Evolutionary conservation across 768 basidiomycete species (phyloP).

Genomic region (Mycena sanguinolenta): DNA sequence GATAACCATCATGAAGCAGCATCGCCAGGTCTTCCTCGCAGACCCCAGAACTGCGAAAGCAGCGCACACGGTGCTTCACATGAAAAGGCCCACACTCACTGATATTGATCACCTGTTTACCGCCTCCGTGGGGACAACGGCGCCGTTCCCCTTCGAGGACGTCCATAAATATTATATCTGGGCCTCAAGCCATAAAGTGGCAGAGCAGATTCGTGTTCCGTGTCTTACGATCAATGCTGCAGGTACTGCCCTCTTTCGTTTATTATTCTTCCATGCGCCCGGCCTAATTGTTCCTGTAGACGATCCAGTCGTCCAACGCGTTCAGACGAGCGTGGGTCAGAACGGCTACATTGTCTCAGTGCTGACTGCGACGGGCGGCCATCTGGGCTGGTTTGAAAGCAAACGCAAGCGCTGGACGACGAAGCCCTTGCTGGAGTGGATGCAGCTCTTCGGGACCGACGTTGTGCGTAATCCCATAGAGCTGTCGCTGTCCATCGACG

Average conservation of each 20-base stretch:
- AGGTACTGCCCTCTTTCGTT: background rate
- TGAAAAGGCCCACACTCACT: constrained; percentile 68
- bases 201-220: constrained; percentile 75
- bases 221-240: constrained; percentile 81
- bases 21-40: constrained; percentile 62
- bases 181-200: constrained; percentile 71
- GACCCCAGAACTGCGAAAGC: constrained; percentile 64
- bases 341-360: constrained; percentile 70
- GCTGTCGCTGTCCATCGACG: constrained; percentile 55
- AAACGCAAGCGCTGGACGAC: constrained; percentile 72
- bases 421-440: constrained; percentile 80
- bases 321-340: constrained; percentile 67
- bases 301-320: constrained; percentile 80
- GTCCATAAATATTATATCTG: constrained; percentile 63
- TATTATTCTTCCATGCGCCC: background rate
- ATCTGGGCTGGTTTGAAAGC: constrained; percentile 86
- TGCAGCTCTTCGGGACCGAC: constrained; percentile 69
- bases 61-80: constrained; percentile 55
- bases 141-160: constrained; percentile 61
- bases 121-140: constrained; percentile 70
- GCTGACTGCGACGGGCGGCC: constrained; percentile 76
- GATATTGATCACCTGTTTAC: constrained; percentile 76
- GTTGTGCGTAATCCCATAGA: constrained; percentile 52
- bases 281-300: constrained; percentile 51
- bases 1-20: constrained; percentile 65